Conservation (phyloP, 2,329 filamentous ascomycete species). For the Aspergillus sp. region DNA sequence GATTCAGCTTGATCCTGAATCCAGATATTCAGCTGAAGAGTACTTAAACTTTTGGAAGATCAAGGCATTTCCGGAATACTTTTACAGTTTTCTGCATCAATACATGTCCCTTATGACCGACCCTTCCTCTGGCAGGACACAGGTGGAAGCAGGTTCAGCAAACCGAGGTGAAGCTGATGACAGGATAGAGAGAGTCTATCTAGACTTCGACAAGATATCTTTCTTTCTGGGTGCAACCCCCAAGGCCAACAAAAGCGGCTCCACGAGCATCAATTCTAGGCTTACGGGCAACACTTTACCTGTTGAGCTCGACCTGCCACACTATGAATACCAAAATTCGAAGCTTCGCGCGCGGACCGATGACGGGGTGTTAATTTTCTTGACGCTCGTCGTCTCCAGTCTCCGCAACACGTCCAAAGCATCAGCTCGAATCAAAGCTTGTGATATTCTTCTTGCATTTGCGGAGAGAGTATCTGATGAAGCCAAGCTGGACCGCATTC, state of each 20-base stretch:
- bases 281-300: constrained; percentile 55
- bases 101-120: constrained; percentile 97
- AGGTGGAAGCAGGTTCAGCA: constrained; percentile 64
- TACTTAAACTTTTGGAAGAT: constrained; percentile 89
- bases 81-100: constrained; percentile 95
- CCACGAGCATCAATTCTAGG: constrained; percentile 31
- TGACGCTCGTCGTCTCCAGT: constrained; percentile 85
- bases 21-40: constrained; percentile 88
- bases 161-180: constrained; percentile 89
- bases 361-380: constrained; percentile 88
- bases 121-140: constrained; percentile 74
- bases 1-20: constrained; percentile 91
- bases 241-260: constrained; percentile 40
- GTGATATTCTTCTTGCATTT: constrained; percentile 89
- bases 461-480: constrained; percentile 90
- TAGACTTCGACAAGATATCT: constrained; percentile 96
- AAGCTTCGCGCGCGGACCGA: constrained; percentile 65
- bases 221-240: constrained; percentile 82
- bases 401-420: constrained; percentile 85
- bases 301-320: constrained; percentile 80
- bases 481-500: constrained; percentile 86
- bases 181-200: constrained; percentile 86
- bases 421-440: constrained; percentile 82
- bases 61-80: constrained; percentile 93
- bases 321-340: constrained; percentile 71